Conservation (phyloP, 1,139 yeast species). For the Pichia sp. region DNA sequence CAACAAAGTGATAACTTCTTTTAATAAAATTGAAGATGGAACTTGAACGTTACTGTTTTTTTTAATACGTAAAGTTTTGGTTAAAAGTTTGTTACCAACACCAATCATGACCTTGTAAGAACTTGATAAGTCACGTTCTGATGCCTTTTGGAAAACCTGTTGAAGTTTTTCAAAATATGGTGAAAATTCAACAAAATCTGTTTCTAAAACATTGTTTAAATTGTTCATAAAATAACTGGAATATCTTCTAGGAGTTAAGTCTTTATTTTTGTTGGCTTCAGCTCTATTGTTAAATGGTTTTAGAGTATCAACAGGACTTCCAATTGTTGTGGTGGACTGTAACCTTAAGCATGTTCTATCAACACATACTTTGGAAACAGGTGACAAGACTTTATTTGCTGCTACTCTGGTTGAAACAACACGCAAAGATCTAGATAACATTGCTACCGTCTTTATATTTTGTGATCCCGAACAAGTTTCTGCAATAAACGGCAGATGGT, state of each 20-base stretch:
- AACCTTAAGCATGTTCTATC: neutral
- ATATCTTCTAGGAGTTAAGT: neutral
- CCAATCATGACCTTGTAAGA: slow-evolving; percentile 4
- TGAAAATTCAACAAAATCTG: slow-evolving; percentile 12
- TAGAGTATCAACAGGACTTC: neutral
- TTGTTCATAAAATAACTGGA: slow-evolving; percentile 1
- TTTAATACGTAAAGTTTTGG: slow-evolving; percentile 15
- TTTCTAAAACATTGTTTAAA: slow-evolving; percentile 1
- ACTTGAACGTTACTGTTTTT: slow-evolving; percentile 12
- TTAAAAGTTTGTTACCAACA: slow-evolving; percentile 16
- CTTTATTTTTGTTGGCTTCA: neutral
- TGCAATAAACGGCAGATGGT: neutral
- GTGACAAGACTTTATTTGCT: neutral
- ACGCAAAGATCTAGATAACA: neutral
- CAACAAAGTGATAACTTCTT: slow-evolving; percentile 16
- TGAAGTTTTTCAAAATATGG: slow-evolving; percentile 13
- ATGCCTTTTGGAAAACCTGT: slow-evolving; percentile 3
- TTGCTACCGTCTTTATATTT: neutral
- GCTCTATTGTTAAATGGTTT: neutral
- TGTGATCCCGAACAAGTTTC: neutral
- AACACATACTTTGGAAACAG: neutral
- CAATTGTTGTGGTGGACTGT: neutral
- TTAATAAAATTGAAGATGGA: slow-evolving; percentile 19
- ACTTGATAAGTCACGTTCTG: slow-evolving; percentile 1
- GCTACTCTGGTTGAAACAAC: neutral